Percentiles rank a stretch among this genome's conserved stretches.
phyloP scores from a whole-genome alignment of 2,329 filamentous ascomycete genomes.

The Fusarium metavorans region DNA sequence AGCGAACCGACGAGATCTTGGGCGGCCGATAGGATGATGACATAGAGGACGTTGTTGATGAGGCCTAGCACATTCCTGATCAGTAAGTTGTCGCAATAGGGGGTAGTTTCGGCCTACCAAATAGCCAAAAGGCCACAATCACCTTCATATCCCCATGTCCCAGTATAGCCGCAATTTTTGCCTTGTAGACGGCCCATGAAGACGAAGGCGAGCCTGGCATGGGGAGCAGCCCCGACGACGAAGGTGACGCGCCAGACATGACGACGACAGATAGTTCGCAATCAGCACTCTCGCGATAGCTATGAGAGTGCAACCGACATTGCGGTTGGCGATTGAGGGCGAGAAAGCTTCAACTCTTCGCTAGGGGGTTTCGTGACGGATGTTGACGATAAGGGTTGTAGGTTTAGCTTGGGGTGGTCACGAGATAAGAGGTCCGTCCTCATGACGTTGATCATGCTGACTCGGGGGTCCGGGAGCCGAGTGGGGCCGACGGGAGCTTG shows the following conservation, averaged over 20 bases:
- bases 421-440: conserved; percentile 20
- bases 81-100: not conserved
- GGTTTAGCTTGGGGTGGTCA: conserved; percentile 27
- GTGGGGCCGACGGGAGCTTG: conserved; percentile 2
- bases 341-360: not conserved
- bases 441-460: conserved; percentile 43
- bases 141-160: conserved; percentile 78
- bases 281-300: not conserved
- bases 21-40: conserved; percentile 94
- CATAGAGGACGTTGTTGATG: conserved; percentile 98
- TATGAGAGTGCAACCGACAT: conserved; percentile 18
- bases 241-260: conserved; percentile 55
- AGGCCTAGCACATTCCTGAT: conserved; percentile 47
- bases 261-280: not conserved
- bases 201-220: conserved; percentile 70
- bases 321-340: not conserved
- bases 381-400: conserved; percentile 18
- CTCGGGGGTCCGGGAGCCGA: conserved; percentile 7
- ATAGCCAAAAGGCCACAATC: conserved; percentile 89
- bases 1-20: conserved; percentile 94
- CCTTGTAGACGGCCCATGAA: conserved; percentile 80
- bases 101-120: conserved; percentile 69
- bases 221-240: conserved; percentile 62
- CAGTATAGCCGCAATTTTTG: conserved; percentile 73
- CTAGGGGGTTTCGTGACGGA: not conserved